phyloP scores from a whole-genome alignment of 1,139 yeast genomes.

The Taphrina sp. region DNA sequence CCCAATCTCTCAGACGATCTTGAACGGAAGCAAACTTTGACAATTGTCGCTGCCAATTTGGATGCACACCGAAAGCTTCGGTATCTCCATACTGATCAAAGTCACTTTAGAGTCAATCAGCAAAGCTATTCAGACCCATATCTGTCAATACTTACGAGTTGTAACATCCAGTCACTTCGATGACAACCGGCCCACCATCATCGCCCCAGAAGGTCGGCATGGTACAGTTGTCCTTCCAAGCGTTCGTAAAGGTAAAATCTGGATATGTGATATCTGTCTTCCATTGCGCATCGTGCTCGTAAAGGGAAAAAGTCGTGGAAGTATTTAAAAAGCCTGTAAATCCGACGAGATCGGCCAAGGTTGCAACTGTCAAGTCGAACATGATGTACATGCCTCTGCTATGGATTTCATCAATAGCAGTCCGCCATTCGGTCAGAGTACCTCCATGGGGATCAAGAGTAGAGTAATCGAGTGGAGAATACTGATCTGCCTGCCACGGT shows the following conservation, averaged over 20 bases:
- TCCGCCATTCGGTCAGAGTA: constrained; percentile 34
- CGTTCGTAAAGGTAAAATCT: constrained; percentile 32
- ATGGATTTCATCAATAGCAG: constrained; percentile 31
- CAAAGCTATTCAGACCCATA: background rate
- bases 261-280: constrained; percentile 27
- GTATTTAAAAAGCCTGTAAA: constrained; percentile 32
- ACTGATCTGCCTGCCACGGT: constrained; percentile 35
- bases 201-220: constrained; percentile 34
- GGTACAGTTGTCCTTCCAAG: constrained; percentile 28
- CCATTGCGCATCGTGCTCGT: constrained; percentile 35
- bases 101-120: constrained; percentile 25
- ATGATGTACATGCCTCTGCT: constrained; percentile 33
- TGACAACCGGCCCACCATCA: constrained; percentile 33
- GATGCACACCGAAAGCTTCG: constrained; percentile 34
- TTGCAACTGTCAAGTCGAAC: constrained; percentile 34
- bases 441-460: constrained; percentile 34
- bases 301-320: constrained; percentile 31
- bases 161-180: constrained; percentile 32
- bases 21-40: constrained; percentile 36
- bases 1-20: constrained; percentile 36
- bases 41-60: constrained; percentile 35
- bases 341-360: constrained; percentile 35
- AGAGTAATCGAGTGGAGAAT: constrained; percentile 35
- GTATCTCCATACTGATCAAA: constrained; percentile 36
- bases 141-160: constrained; percentile 13